Percentiles rank a stretch among this genome's conserved stretches.
These are phyloP conservation scores for Liriodendron chinense DNA, from an alignment of 164 flowering plant species.

Conservation along the genomic window DNA sequence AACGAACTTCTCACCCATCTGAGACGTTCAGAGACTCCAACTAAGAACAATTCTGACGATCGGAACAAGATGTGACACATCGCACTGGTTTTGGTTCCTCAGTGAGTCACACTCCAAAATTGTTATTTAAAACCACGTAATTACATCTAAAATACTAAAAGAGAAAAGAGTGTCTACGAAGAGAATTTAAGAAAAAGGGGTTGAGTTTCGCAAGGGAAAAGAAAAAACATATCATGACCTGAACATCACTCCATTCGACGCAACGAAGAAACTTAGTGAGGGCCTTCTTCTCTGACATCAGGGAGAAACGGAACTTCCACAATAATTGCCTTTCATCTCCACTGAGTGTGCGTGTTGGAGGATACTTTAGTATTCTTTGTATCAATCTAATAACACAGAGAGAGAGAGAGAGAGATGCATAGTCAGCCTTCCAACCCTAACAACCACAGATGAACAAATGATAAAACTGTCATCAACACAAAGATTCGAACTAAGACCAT, in stretches of 20 bases:
- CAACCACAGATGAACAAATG: neutral
- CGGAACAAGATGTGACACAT: neutral
- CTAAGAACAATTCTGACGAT: neutral
- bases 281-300: conserved; percentile 96
- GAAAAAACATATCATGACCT: conserved; percentile 35
- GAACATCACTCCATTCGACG: conserved; percentile 99
- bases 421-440: neutral
- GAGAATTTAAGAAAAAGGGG: neutral
- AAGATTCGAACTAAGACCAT: neutral
- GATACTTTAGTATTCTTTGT: conserved; percentile 83
- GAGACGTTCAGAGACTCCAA: neutral
- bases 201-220: neutral
- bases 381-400: conserved; percentile 54
- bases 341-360: conserved; percentile 87
- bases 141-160: neutral
- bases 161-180: neutral
- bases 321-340: conserved; percentile 97
- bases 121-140: neutral
- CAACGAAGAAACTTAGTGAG: conserved; percentile 94
- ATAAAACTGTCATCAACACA: neutral
- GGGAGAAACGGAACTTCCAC: conserved; percentile 94
- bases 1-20: neutral
- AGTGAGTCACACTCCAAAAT: neutral
- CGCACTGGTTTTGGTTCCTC: too few relatives aligned
- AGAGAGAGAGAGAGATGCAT: conserved; percentile 1